Base-by-base conservation (phyloP, 768 basidiomycete species). In the Dioszegia crocea region DNA sequence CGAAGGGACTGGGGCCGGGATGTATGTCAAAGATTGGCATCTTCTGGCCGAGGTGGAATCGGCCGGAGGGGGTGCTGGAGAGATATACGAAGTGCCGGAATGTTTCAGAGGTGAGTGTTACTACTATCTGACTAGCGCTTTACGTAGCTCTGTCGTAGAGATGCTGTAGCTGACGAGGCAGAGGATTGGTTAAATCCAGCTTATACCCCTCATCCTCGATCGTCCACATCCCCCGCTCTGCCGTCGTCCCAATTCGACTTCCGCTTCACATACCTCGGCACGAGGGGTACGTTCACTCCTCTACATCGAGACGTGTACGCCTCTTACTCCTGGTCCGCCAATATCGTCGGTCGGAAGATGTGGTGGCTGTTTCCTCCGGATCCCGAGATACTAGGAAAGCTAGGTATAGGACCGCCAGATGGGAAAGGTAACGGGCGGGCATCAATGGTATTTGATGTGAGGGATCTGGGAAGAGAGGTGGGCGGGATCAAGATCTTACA, bases 11-110 rank as follows among this genome's bases (percentile, higher is more conserved):
- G 41, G 44, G 29, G 64, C 63, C 6, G 51, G 51, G 21, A 36
- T 75, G 16, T 78, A 78, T 60, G 68, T 78, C 21, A 78, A 77
- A 51, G 77, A 78, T 56, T 78, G 77, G 76, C 77, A 78, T 67
- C 56, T 76, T 23, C 51, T 67, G 21, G 64, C 58, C 23, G 58
- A 63, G 49, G 54, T 76, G 12, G 75, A 75, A 45, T 33, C 55
- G 17, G 67, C 59, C 6, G 68, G 70, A 17, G 56, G 64, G 31
- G 40, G 57, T 21, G 64, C 68, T 11, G 56, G 60, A 12, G 62
- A 69, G 43, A 63, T 76, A 2, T 78, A 78, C 49, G 61, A 59
- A 16, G 71, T 72, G 11, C 72, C 75, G 0, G 65, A 70, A 23
- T 58, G 68, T 11, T 68, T 76, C 26, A 33, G 65, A 46, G 77